Evolutionary conservation across 1,284 basidiomycete genomes (phyloP), one percentile per base, ranked within the genome.

Genomic region (Violaceomyces palustris): DNA sequence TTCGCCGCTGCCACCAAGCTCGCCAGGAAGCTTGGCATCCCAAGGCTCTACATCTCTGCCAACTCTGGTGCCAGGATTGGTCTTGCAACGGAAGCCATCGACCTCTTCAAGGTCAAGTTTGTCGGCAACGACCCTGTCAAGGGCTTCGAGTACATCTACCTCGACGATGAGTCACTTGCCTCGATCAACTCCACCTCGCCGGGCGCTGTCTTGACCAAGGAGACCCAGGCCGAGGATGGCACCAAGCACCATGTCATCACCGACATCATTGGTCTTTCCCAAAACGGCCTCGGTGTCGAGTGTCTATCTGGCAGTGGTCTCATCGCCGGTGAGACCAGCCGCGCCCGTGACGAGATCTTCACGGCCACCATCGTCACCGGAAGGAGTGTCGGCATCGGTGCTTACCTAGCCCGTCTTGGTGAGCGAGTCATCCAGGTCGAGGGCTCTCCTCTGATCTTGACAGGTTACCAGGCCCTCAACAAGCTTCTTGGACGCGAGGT

Each of bases 401-500:
- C 94, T 28, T 98, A 99, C 76, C 87, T 99, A 45, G 92, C 98
- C 45, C 90, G 94, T 67, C 83, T 98, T 30, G 94, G 94, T 66
- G 88, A 98, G 78, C 86, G 94, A 68, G 88, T 94, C 3, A 90
- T 99, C 39, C 94, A 99, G 76, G 94, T 99, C 43, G 94, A 97
- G 76, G 92, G 93, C 36, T 93, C 97, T 71, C 94, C 94, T 1
- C 96, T 99, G 78, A 99, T 99, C 75, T 83, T 99, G 51, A 99
- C 94, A 11, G 94, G 94, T 70, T 93, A 92, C 32, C 83, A 84
- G 25, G 94, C 94, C 5, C 83, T 99, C 67, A 99, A 98, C 82
- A 98, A 99, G 79, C 92, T 99, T 4, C 84, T 99, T 39, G 94
- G 94, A 57, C 88, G 94, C 45, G 94, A 98, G 75, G 94, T 98